Percentiles rank a stretch among this genome's conserved stretches.
Conservation (phyloP, 805 yeast species). For the Metschnikowia similis region DNA sequence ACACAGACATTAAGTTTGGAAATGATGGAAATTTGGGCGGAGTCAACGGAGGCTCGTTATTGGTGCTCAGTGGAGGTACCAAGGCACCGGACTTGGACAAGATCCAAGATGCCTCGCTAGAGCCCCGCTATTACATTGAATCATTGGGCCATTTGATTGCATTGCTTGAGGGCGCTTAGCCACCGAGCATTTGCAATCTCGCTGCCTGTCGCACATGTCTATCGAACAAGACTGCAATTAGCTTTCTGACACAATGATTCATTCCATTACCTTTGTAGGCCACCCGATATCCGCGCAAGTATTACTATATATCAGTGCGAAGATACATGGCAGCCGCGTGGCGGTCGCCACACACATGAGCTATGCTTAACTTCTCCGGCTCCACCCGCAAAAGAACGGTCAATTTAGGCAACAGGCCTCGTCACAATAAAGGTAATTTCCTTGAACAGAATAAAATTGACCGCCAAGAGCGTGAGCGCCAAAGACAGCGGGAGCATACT, state of each 20-base stretch:
- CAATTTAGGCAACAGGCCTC: slow-evolving; percentile 52
- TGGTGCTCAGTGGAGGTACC: slow-evolving; percentile 38
- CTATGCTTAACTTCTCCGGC: slow-evolving; percentile 61
- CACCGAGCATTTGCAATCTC: neutral
- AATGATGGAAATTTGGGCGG: slow-evolving; percentile 36
- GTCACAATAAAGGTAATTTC: slow-evolving; percentile 23
- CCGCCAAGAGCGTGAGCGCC: slow-evolving; percentile 59
- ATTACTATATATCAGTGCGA: neutral
- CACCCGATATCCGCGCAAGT: neutral
- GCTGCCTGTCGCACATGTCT: no score
- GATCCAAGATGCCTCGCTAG: slow-evolving; percentile 14
- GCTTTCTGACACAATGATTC: neutral
- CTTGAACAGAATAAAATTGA: slow-evolving; percentile 65
- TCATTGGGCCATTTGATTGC: slow-evolving; percentile 29
- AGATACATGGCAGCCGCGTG: neutral
- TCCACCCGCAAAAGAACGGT: slow-evolving; percentile 56
- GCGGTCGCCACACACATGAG: neutral
- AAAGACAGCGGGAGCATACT: slow-evolving; percentile 46
- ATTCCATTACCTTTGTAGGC: neutral
- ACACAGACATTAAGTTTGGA: slow-evolving; percentile 41
- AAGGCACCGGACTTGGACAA: slow-evolving; percentile 21
- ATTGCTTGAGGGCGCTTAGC: slow-evolving; percentile 2
- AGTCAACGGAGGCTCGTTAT: slow-evolving; percentile 25
- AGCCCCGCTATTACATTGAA: slow-evolving; percentile 29
- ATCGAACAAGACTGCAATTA: no score